phyloP scores from a whole-genome alignment of 371 early-diverging fungal species.

The Mucor irregularis region DNA sequence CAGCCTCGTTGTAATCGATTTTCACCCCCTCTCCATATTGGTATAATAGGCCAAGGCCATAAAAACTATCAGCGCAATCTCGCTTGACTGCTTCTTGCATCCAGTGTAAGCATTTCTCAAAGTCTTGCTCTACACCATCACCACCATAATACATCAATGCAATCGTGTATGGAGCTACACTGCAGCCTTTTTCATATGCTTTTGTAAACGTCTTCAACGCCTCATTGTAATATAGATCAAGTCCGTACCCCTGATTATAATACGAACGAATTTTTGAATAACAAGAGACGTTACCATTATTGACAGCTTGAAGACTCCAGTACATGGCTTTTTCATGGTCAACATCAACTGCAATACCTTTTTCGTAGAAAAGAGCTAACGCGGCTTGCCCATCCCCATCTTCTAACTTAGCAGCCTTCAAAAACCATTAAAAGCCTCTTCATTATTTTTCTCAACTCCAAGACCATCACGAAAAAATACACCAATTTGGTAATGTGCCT shows the following conservation, averaged over 20 bases:
- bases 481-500: too few species aligned
- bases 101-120: constrained; percentile 69
- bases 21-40: constrained; percentile 83
- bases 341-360: too few species aligned
- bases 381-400: too few species aligned
- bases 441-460: too few species aligned
- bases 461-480: too few species aligned
- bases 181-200: constrained; percentile 64
- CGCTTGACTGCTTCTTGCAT: constrained; percentile 75
- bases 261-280: constrained; percentile 81
- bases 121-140: constrained; percentile 68
- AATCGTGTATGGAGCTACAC: constrained; percentile 71
- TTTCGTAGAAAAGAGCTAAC: too few species aligned
- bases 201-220: constrained; percentile 68
- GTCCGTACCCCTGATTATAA: constrained; percentile 76
- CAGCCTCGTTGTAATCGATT: constrained; percentile 60
- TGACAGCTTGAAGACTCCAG: constrained; percentile 75
- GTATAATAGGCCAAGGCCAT: too few species aligned
- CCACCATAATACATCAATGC: constrained; percentile 86
- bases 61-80: constrained; percentile 79
- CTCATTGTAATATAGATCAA: constrained; percentile 45
- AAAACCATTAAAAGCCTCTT: too few species aligned
- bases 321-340: constrained; percentile 66
- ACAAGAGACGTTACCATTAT: constrained; percentile 77
- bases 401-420: too few species aligned